These are phyloP conservation scores for Plasmodium knowlesi DNA, from an alignment of 169 alveolate species.

Conservation along the genomic window DNA sequence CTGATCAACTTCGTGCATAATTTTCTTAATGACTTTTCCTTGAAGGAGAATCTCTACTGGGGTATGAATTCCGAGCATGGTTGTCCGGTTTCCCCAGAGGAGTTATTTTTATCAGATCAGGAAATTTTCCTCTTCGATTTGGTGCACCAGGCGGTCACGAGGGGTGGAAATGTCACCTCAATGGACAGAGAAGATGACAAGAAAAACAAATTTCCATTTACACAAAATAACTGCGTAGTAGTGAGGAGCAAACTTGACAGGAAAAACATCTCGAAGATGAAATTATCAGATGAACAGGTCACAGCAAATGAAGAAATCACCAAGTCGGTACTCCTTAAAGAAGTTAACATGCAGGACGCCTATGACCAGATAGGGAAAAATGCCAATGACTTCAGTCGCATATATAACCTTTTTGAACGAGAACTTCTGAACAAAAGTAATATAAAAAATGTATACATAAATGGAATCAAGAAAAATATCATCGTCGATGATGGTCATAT, in stretches of 20 bases:
- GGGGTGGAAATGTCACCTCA: neutral
- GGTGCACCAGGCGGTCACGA: neutral
- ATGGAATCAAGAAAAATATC: constrained; percentile 62
- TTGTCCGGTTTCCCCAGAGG: neutral
- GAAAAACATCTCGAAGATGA: neutral
- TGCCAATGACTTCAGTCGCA: constrained; percentile 21
- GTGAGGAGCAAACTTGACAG: neutral
- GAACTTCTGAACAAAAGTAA: constrained; percentile 33
- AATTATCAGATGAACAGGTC: neutral
- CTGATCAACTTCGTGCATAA: constrained; percentile 39
- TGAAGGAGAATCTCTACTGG: constrained; percentile 12
- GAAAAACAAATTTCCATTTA: neutral
- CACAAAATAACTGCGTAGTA: neutral
- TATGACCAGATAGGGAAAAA: constrained; percentile 37
- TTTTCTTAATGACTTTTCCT: constrained; percentile 19
- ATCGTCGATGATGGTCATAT: constrained; percentile 28
- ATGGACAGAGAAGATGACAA: neutral
- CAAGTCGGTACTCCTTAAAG: constrained; percentile 18
- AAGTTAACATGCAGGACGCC: constrained; percentile 19
- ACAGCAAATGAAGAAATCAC: constrained; percentile 15
- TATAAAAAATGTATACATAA: constrained; percentile 69
- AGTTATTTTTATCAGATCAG: neutral
- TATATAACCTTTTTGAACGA: constrained; percentile 37
- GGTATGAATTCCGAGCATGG: neutral
- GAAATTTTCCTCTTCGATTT: neutral